These are phyloP conservation scores for Arthroderma uncinatum DNA, from an alignment of 2,329 filamentous ascomycete species.

Conservation along the genomic window DNA sequence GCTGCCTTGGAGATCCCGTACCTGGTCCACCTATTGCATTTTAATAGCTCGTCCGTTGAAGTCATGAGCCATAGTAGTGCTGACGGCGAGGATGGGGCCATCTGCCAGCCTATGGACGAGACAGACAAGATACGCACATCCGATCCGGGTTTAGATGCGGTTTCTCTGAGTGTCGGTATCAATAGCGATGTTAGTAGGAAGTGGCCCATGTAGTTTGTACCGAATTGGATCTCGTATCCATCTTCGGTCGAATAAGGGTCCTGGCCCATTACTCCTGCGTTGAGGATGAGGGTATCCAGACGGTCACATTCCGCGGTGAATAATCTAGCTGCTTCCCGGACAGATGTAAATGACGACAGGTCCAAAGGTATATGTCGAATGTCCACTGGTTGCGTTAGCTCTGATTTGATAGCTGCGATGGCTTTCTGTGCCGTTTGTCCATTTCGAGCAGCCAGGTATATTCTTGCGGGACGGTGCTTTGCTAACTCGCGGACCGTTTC, in stretches of 20 bases:
- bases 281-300: constrained; percentile 37
- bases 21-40: constrained; percentile 32
- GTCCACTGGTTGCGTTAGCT: constrained; percentile 22
- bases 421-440: constrained; percentile 33
- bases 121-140: constrained; percentile 32
- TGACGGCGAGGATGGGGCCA: constrained; percentile 21
- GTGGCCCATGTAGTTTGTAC: constrained; percentile 39
- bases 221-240: constrained; percentile 36
- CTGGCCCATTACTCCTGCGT: constrained; percentile 39
- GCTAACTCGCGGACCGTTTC: constrained; percentile 40
- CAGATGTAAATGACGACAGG: constrained; percentile 40
- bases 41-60: constrained; percentile 27
- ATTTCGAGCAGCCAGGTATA: constrained; percentile 46
- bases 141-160: constrained; percentile 18
- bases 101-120: constrained; percentile 27
- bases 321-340: constrained; percentile 35
- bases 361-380: constrained; percentile 41
- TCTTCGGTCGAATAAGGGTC: constrained; percentile 29
- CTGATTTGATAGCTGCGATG: constrained; percentile 33
- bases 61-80: constrained; percentile 25
- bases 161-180: constrained; percentile 31
- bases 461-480: constrained; percentile 41
- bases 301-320: constrained; percentile 33
- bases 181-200: constrained; percentile 37
- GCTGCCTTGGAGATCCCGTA: constrained; percentile 45